phyloP scores from a whole-genome alignment of 2,329 filamentous ascomycete species.

The Alternaria rosae region DNA sequence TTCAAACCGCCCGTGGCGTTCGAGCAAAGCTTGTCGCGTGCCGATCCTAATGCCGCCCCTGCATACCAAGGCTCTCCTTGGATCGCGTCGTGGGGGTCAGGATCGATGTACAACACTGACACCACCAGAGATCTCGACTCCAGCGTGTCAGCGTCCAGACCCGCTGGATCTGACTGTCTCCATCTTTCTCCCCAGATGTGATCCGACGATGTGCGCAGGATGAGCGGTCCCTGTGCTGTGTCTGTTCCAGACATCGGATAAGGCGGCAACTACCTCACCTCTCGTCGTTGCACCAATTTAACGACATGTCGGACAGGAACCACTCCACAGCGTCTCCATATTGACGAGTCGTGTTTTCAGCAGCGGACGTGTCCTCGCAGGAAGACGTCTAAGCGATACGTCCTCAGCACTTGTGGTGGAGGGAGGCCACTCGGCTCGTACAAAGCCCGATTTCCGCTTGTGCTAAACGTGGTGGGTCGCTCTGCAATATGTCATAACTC shows the following conservation, averaged over 20 bases:
- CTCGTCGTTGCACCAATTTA: background rate
- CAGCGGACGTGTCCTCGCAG: slow-evolving; percentile 17
- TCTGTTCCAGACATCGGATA: slow-evolving; percentile 1
- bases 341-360: slow-evolving; percentile 1
- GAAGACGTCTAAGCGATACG: slow-evolving; percentile 11
- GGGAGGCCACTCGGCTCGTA: slow-evolving; percentile 4
- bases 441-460: slow-evolving; percentile 6
- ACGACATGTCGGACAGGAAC: background rate
- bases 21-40: slow-evolving; percentile 15
- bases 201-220: slow-evolving; percentile 10
- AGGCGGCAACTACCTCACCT: background rate
- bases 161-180: slow-evolving; percentile 15
- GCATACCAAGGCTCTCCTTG: slow-evolving; percentile 13
- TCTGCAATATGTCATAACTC: slow-evolving; percentile 16
- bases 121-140: slow-evolving; percentile 6
- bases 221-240: slow-evolving; percentile 3
- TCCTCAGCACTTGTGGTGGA: slow-evolving; percentile 3
- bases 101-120: slow-evolving; percentile 7
- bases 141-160: slow-evolving; percentile 9
- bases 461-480: slow-evolving; percentile 9
- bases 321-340: slow-evolving; percentile 8
- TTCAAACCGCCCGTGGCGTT: slow-evolving; percentile 13
- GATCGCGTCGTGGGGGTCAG: slow-evolving; percentile 18
- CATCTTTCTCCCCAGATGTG: slow-evolving; percentile 17
- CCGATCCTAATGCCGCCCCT: slow-evolving; percentile 25